Percentiles rank a stretch among this genome's conserved stretches.
Evolutionary conservation across 2,329 filamentous ascomycete species (phyloP).

Genomic region (Nigrospora oryzae): DNA sequence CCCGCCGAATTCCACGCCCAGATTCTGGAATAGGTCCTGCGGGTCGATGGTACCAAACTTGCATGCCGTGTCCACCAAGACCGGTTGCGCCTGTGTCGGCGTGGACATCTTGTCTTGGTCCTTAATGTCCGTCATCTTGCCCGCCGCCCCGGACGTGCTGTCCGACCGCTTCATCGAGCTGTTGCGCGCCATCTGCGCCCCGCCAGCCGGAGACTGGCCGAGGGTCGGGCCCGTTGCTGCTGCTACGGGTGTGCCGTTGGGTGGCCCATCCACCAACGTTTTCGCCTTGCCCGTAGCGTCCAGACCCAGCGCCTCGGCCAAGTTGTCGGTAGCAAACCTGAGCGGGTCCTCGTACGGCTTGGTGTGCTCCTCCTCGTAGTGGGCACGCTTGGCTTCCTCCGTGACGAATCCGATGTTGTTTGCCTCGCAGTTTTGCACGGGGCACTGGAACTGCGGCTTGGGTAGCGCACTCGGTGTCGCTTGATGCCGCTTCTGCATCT

Average conservation of each 20-base stretch:
- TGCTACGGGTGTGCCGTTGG: slow-evolving; percentile 1
- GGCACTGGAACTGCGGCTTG: slow-evolving; percentile 39
- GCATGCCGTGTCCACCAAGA: neutral
- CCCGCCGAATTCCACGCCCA: slow-evolving; percentile 31
- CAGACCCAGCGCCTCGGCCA: slow-evolving; percentile 41
- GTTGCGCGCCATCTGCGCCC: slow-evolving; percentile 43
- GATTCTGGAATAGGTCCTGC: slow-evolving; percentile 34
- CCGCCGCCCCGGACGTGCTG: slow-evolving; percentile 29
- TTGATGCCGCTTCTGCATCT: slow-evolving; percentile 27
- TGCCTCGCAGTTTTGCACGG: slow-evolving; percentile 46
- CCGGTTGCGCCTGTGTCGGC: slow-evolving; percentile 17
- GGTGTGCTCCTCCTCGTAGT: slow-evolving; percentile 51
- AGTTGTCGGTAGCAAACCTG: slow-evolving; percentile 41
- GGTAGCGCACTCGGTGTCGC: slow-evolving; percentile 21
- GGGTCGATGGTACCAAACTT: slow-evolving; percentile 37
- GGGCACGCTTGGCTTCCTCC: slow-evolving; percentile 43
- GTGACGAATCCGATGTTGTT: slow-evolving; percentile 39
- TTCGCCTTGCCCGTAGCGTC: slow-evolving; percentile 38
- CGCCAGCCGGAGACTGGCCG: slow-evolving; percentile 22
- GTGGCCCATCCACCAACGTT: slow-evolving; percentile 19
- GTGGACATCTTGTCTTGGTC: slow-evolving; percentile 23
- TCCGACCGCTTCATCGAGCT: slow-evolving; percentile 40
- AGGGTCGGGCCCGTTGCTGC: neutral
- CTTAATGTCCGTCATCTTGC: neutral
- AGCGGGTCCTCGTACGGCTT: slow-evolving; percentile 46